Conservation (phyloP, 495 filamentous ascomycete genomes). For the Daldinia vernicosa region DNA sequence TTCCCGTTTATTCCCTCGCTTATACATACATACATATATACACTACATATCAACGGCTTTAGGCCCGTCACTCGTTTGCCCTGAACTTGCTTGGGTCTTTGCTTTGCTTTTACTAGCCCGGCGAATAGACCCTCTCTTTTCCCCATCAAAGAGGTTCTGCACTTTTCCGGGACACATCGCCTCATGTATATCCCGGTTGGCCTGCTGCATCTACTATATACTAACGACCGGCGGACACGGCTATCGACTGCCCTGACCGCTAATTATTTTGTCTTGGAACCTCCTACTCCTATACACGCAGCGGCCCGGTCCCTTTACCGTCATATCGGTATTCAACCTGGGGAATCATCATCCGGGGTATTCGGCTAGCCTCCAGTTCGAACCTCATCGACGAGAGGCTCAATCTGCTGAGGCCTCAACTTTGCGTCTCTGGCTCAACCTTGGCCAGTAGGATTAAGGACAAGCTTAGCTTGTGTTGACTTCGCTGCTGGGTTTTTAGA, state of each 20-base stretch:
- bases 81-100: conserved; percentile 8
- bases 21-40: conserved; percentile 13
- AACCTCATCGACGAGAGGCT: conserved; percentile 16
- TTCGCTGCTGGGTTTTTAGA: conserved; percentile 14
- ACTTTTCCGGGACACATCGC: conserved; percentile 26
- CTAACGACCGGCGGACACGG: conserved; percentile 32
- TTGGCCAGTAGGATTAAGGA: conserved; percentile 1
- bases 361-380: neutral
- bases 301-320: conserved; percentile 30
- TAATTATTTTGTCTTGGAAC: conserved; percentile 27
- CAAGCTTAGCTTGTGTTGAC: neutral
- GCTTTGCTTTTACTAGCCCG: conserved; percentile 43
- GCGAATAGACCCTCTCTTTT: conserved; percentile 25
- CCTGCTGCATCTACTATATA: conserved; percentile 38
- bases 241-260: conserved; percentile 32
- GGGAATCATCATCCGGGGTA: conserved; percentile 8
- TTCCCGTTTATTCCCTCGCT: conserved; percentile 28
- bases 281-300: conserved; percentile 20
- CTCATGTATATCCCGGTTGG: conserved; percentile 40
- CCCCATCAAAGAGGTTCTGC: conserved; percentile 25
- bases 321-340: conserved; percentile 9
- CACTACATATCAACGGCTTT: conserved; percentile 27
- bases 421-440: neutral
- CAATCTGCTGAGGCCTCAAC: conserved; percentile 9
- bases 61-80: conserved; percentile 39